A percentile compares a stretch with the other conserved stretches of the same genome.
These are phyloP conservation scores for Sarocladium kiliense DNA, from an alignment of 2,329 filamentous ascomycete species.

Conservation along the genomic window DNA sequence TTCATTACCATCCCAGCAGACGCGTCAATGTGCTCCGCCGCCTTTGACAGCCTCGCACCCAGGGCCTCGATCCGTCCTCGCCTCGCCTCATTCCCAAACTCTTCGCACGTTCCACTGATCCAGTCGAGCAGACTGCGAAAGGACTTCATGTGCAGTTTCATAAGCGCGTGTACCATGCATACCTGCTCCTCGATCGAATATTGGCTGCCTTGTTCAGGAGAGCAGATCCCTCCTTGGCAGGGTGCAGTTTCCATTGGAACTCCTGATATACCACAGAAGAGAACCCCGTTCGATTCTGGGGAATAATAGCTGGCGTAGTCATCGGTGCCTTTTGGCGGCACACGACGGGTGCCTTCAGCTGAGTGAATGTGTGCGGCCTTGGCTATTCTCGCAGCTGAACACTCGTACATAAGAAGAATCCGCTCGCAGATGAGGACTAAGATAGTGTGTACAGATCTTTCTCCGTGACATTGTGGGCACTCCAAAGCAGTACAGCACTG, in stretches of 20 bases:
- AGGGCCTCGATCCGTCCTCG: background rate
- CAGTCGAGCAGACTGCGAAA: background rate
- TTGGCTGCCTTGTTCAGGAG: background rate
- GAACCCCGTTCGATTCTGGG: background rate
- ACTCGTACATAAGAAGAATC: background rate
- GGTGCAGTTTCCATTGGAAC: background rate
- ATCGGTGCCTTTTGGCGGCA: background rate
- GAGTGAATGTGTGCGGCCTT: background rate
- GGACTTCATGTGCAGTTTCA: background rate
- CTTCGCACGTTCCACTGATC: background rate
- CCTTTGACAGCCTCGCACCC: background rate
- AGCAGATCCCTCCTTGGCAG: background rate
- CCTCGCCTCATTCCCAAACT: background rate
- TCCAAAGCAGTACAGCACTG: background rate
- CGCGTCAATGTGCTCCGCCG: background rate
- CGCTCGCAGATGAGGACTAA: background rate
- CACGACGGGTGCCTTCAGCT: background rate
- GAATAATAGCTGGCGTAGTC: background rate
- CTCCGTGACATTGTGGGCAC: background rate
- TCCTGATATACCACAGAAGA: background rate
- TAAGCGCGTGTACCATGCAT: background rate
- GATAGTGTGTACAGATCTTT: background rate
- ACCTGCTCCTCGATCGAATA: background rate
- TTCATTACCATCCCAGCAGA: background rate
- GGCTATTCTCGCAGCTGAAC: background rate